A percentile compares a stretch with the other conserved stretches of the same genome.
These are phyloP conservation scores for Phialocephala sp. DNA, from an alignment of 2,329 filamentous ascomycete species.

Conservation along the genomic window DNA sequence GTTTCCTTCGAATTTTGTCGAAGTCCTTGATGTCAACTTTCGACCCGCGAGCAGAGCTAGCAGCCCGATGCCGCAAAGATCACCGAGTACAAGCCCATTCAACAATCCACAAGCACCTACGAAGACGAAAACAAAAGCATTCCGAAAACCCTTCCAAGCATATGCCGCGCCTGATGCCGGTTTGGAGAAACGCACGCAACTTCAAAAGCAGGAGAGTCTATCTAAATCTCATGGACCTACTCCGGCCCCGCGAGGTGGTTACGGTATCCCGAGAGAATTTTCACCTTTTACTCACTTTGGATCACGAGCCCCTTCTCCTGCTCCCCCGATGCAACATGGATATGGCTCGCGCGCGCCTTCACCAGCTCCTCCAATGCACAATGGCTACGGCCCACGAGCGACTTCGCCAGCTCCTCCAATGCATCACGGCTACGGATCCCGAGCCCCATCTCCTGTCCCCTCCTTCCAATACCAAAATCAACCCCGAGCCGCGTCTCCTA, in stretches of 20 bases:
- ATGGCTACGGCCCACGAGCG: slow-evolving; percentile 48
- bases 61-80: slow-evolving; percentile 52
- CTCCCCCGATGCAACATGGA: slow-evolving; percentile 42
- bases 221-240: slow-evolving; percentile 36
- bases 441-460: slow-evolving; percentile 43
- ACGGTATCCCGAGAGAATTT: slow-evolving; percentile 34
- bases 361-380: slow-evolving; percentile 39
- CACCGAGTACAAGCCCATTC: slow-evolving; percentile 42
- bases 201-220: slow-evolving; percentile 39
- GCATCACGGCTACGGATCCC: slow-evolving; percentile 41
- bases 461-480: slow-evolving; percentile 40
- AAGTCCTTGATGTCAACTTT: slow-evolving; percentile 84
- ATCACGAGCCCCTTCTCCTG: slow-evolving; percentile 45
- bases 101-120: slow-evolving; percentile 40
- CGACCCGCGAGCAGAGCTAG: slow-evolving; percentile 71
- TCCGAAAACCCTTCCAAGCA: slow-evolving; percentile 70
- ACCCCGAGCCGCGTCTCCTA: slow-evolving; percentile 48
- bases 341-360: slow-evolving; percentile 42
- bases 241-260: slow-evolving; percentile 35
- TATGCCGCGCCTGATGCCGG: slow-evolving; percentile 70
- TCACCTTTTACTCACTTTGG: slow-evolving; percentile 31
- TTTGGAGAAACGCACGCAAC: slow-evolving; percentile 56
- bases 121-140: slow-evolving; percentile 59
- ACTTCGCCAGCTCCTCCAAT: slow-evolving; percentile 47
- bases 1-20: slow-evolving; percentile 97